Evolutionary conservation across 2,329 filamentous ascomycete species (phyloP).

Genomic region (Pseudogymnoascus sp.): DNA sequence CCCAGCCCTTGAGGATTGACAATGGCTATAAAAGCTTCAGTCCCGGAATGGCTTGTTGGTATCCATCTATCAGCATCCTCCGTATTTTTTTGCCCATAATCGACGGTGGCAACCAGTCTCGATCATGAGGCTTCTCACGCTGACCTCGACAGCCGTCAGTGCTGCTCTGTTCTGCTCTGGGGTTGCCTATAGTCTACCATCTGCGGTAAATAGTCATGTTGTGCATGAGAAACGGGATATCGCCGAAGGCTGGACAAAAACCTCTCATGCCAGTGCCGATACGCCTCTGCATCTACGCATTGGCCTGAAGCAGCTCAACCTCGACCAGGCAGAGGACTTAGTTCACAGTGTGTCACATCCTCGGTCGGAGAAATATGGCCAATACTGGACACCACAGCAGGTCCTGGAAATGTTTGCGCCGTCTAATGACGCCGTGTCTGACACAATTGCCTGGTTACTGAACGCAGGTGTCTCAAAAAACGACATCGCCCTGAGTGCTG

Average conservation of each 20-base stretch:
- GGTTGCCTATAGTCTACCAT: conserved; percentile 7
- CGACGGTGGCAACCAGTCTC: not conserved
- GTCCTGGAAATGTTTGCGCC: conserved; percentile 38
- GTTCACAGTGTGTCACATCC: conserved; percentile 39
- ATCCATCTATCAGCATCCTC: not conserved
- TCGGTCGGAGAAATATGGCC: conserved; percentile 37
- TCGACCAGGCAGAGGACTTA: conserved; percentile 39
- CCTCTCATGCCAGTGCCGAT: not conserved
- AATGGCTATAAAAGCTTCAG: not conserved
- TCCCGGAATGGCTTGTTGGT: not conserved
- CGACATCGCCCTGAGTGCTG: conserved; percentile 39
- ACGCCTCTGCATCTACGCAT: conserved; percentile 26
- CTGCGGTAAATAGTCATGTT: conserved; percentile 14
- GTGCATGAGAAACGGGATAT: conserved; percentile 20
- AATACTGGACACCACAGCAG: conserved; percentile 39
- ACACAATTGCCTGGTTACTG: conserved; percentile 47
- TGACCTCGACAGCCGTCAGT: not conserved
- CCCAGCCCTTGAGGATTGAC: not conserved
- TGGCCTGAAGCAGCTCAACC: conserved; percentile 38
- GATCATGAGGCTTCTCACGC: not conserved
- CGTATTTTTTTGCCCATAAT: not conserved
- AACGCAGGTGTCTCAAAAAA: conserved; percentile 41
- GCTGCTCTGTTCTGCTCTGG: not conserved
- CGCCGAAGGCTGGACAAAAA: not conserved
- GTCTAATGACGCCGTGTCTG: conserved; percentile 37